phyloP scores from a whole-genome alignment of 2,329 filamentous ascomycete species.

The Pseudocercospora fuligena region DNA sequence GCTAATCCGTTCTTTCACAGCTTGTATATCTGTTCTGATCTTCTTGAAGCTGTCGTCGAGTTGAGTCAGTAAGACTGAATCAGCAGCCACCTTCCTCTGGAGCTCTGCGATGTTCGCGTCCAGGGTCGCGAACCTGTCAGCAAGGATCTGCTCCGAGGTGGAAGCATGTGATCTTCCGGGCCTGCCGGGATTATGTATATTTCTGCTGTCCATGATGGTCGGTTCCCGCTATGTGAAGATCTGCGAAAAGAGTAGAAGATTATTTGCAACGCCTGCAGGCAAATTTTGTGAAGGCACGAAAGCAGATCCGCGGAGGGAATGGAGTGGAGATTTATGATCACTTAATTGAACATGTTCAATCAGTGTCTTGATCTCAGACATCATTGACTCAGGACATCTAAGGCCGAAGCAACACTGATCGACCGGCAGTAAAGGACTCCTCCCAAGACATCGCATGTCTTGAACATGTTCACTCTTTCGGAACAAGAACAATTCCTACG shows the following conservation, averaged over 20 bases:
- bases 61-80: background rate
- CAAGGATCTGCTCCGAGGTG: background rate
- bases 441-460: background rate
- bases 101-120: background rate
- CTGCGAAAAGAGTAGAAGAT: background rate
- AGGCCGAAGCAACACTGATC: background rate
- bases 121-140: background rate
- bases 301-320: background rate
- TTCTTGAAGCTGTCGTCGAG: slow-evolving; percentile 3
- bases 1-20: background rate
- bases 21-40: background rate
- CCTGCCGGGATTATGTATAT: background rate
- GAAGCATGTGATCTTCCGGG: background rate
- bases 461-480: too few species aligned
- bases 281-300: background rate
- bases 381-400: background rate
- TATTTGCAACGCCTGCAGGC: background rate
- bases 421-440: background rate
- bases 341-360: background rate
- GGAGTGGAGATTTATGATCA: background rate
- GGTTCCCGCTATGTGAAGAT: background rate
- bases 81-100: slow-evolving; percentile 4
- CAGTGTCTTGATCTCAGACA: background rate
- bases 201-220: background rate
- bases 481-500: too few species aligned